Evolutionary conservation across 139 green algal species (phyloP).

Genomic region (Picocystis salinarum): DNA sequence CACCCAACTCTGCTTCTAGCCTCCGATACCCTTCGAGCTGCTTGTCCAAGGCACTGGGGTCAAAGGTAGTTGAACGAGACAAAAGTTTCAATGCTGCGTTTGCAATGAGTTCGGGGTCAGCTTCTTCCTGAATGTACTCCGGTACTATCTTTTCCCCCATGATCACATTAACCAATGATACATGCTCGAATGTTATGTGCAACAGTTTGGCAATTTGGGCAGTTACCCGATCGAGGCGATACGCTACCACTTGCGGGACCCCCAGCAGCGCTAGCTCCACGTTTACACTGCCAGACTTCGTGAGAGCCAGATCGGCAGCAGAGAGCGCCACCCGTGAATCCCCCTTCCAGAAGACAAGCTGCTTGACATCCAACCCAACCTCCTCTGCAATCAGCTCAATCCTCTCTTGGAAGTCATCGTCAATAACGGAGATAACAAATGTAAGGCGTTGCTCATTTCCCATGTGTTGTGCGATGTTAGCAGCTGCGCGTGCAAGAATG

Average conservation of each 20-base stretch:
- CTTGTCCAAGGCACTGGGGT: no score
- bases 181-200: no score
- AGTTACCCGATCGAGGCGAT: no score
- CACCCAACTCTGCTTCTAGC: no score
- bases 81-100: no score
- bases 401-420: neutral
- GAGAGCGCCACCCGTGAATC: constrained; percentile 9
- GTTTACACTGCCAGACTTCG: constrained; percentile 19
- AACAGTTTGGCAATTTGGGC: no score
- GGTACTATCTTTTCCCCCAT: constrained; percentile 7
- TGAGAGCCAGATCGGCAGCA: constrained; percentile 15
- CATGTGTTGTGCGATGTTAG: neutral
- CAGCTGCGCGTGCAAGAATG: constrained; percentile 4
- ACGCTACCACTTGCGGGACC: constrained; percentile 5
- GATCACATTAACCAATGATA: no score
- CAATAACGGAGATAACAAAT: no score
- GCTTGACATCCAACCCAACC: neutral
- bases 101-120: no score
- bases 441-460: neutral
- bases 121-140: constrained; percentile 1
- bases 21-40: no score
- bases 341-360: constrained; percentile 4
- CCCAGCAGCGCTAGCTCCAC: constrained; percentile 19
- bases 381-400: neutral
- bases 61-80: no score